Evolutionary conservation across 2,329 filamentous ascomycete genomes (phyloP), one percentile per base, ranked within the genome.

Genomic region (Cordyceps javanica): DNA sequence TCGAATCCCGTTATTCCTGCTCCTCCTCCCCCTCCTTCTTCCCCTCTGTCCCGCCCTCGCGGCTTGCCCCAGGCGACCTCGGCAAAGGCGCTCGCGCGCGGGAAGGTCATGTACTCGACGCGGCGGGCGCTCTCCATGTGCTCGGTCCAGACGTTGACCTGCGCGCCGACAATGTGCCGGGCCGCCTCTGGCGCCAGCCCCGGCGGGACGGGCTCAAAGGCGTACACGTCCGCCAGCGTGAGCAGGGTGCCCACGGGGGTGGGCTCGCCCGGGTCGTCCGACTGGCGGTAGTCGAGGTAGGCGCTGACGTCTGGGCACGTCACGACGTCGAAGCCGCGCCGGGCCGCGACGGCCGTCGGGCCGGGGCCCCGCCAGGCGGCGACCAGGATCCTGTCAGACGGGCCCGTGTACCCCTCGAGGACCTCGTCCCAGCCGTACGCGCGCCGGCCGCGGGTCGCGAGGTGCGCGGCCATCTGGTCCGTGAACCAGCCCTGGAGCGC

Each of bases 271-370:
- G 39, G 6, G 16, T 62, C 52, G 19, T 62, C 61, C 3, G 61
- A 62, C 57, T 62, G 61, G 25, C 61, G 58, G 38, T 61, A 61
- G 54, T 62, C 61, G 6, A 62, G 55, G 45, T 62, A 62, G 13
- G 53, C 55, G 16, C 53, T 38, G 13, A 61, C 54, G 42, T 62
- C 61, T 1, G 61, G 61, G 28, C 61, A 62, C 16, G 61, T 48
- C 7, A 62, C 58, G 14, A 61, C 60, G 28, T 61, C 53, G 26
- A 59, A 62, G 10, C 61, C 61, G 16, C 61, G 60, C 16, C 59
- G 53, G n/a, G 61, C 60, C 7, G 61, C 61, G 13, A 61, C 39
- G 30, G 55, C 50, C 23, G 60, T 60, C 11, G 61, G 58, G 19
- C 59, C 58, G 36, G 60, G 45, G 10, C 61, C 61, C 13, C 61